Evolutionary conservation across 148 eudicot species (phyloP), one percentile per base, ranked within the genome.

Genomic region (Rhododendron henanense): DNA sequence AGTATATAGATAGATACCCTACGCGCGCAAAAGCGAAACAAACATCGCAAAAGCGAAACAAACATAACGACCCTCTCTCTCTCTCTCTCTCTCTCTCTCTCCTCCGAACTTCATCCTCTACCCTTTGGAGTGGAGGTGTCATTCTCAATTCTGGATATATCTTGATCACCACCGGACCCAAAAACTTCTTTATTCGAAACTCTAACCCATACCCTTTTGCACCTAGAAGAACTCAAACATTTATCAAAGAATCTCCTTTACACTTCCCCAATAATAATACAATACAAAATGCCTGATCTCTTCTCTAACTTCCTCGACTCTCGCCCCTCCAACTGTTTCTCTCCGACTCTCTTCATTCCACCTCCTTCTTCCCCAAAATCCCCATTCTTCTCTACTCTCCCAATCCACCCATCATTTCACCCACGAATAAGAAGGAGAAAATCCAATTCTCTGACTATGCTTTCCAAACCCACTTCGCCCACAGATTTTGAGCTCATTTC

Each of bases 401-500:
- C 84, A 14, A 45, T 57, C 31, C 33, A 47, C 48, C 81, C 50
- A 15, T 71, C 84, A 77, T 69, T 41, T 55, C 63, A 59, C 41
- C 78, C 85, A 79, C 81, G 65, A 81, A 87, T 85, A 44, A 47
- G 39, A 19, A 80, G 75, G 78, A 85, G 86, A 53, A 47, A 50
- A 2, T 28, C 80, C 59, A 45, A 13, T 61, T 55, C 61, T 35
- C 44, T 87, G 13, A 35, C 69, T 8, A 47, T 83, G 85, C 81
- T 82, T 59, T 73, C 55, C 53, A 44, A 39, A 55, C 77, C 87
- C 19, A 10, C 50, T 83, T 83, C 86, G 16, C n/a, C 85, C 4
- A 18, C 44, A 6, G 74, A 86, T 16, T n/a, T 79, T 11, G 89
- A 87, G 61, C 53, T 91, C 74, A 31, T 91, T 86, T 87, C 92